A percentile compares a stretch with the other conserved stretches of the same genome.
Conservation (phyloP, 768 basidiomycete species). For the Hortiboletus flavorubellus region DNA sequence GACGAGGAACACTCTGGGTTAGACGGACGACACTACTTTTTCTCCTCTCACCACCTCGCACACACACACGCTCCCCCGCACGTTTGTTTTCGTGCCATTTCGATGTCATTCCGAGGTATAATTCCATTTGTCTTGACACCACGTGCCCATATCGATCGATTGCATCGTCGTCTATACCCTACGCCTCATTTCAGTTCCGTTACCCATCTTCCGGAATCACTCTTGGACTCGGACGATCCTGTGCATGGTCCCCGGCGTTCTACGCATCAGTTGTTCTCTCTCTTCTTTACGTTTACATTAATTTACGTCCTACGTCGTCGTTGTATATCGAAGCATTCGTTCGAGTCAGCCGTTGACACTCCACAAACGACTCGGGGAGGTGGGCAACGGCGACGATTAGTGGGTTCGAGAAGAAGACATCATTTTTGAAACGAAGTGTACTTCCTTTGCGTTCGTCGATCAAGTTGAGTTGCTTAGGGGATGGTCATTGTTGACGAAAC, state of each 20-base stretch:
- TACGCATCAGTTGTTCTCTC: background rate
- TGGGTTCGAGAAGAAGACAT: no score
- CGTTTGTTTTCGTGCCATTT: background rate
- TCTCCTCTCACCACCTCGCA: background rate
- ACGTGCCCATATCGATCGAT: background rate
- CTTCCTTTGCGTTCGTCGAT: no score
- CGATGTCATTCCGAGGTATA: background rate
- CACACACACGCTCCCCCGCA: background rate
- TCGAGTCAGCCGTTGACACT: background rate
- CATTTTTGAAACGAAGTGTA: no score
- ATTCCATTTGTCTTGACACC: no score
- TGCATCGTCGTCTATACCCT: slow-evolving; percentile 1
- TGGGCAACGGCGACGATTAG: no score
- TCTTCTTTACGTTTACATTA: background rate
- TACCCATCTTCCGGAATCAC: background rate
- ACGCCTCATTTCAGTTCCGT: background rate
- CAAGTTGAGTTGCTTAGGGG: no score
- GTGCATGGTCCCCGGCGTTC: background rate
- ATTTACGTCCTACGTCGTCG: background rate
- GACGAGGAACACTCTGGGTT: slow-evolving; percentile 3
- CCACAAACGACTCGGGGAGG: no score
- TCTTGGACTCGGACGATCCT: background rate
- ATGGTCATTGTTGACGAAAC: no score
- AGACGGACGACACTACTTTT: background rate
- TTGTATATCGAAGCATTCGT: background rate